Evolutionary conservation across 805 yeast genomes (phyloP), one percentile per base, ranked within the genome.

Genomic region (Saturnispora serradocipensis): DNA sequence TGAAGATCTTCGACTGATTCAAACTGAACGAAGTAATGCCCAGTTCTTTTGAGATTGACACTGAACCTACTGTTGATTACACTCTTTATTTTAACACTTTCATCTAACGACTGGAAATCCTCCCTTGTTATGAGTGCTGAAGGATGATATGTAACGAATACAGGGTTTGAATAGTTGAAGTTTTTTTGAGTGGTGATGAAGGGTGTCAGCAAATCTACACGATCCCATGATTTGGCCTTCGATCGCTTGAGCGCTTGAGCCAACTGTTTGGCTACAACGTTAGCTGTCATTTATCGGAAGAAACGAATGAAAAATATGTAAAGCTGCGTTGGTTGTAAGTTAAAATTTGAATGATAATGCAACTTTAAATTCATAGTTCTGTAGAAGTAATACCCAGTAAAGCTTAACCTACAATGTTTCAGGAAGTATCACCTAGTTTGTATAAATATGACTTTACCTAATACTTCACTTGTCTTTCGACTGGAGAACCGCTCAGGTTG

Each of bases 101-200:
- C 16, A 15, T 32, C 32, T 5, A 49, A 10, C 13, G 34, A 28
- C 24, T 49, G 47, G 28, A 49, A 49, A 28, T 43, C 47, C 3
- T 34, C 16, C 24, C 27, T 27, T 2, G 16, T 27, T 11, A 49
- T 35, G 8, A 27, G 13, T 8, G 9, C 35, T 28, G 30, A 34
- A 6, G 51, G 51, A 20, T 49, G 51, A 22, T 49, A 49, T 3
- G 47, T 43, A 22, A 34, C 16, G 24, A 47, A 25, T 36, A 44
- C 20, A 10, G 46, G 34, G 9, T 25, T 30, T 18, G 36, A 24
- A n/a, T 44, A 20, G 3, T 9, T 38, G 25, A 9, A 10, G 13
- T 20, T 18, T 16, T 7, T 38, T 11, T 38, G 15, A 18, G 13
- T 18, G 8, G 11, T 5, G 16, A 24, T 11, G 13, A 18, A 16